Base-by-base conservation (phyloP, 768 basidiomycete species). In the Cytidiella melzeri region DNA sequence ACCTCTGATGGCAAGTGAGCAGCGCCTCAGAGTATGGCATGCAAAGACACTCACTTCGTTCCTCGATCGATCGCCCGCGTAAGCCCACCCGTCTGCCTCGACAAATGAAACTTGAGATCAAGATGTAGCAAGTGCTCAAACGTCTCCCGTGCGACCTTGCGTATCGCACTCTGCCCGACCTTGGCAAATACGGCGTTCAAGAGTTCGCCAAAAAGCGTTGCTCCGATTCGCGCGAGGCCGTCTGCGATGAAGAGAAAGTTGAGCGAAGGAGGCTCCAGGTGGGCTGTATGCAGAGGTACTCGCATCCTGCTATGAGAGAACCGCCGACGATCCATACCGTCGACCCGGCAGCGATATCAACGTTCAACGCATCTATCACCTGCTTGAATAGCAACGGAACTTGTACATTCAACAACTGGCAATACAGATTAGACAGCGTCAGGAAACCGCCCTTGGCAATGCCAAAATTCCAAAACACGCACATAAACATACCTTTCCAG, bases 41-140 rank as follows among this genome's bases (percentile, higher is more conserved):
- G 42, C n/a, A 50, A 25, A 24, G 15, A 41, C 10, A 63, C 77
- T 59, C 57, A 96, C 92, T 98, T 99, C 26, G 96, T 97, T 26
- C 96, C 96, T 12, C 96, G 78, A 64, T 99, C 96, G 56, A 99
- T 98, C 4, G 96, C 96, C 38, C 96, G 73, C 2, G 93, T 97
- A 40, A 99, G 73, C 1, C 96, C 96, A 23, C 96, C 96, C 0
- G 96, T 99, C 62, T 98, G 95, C 28, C 95, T 70, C 15, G 85
- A 82, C 25, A 98, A 74, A 61, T 99, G 96, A 67, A 98, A 99
- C 44, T 79, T 83, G 64, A 97, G 76, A 59, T 96, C 90, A 58
- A 98, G 77, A 62, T 89, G 79, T 53, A 99, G 75, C 12, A 99
- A 69, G 61, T 99, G 96, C 51, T 89, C 85, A 54, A 99, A 99